Conservation (phyloP, 169 alveolate genomes). For the Plasmodium fragile region DNA sequence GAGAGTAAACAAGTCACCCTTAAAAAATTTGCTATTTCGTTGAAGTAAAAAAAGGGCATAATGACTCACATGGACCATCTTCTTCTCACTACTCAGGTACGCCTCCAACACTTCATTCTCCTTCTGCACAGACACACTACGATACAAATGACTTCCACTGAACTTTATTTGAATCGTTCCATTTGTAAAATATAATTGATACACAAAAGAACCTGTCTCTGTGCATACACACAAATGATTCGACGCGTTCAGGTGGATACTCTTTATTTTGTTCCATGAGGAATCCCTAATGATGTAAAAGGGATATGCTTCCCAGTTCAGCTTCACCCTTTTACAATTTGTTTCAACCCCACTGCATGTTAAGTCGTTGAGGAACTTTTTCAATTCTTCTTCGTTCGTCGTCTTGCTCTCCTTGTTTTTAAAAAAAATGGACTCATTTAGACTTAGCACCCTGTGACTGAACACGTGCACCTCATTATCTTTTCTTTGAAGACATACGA, state of each 20-base stretch:
- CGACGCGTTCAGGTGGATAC: slow-evolving; percentile 8
- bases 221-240: slow-evolving; percentile 47
- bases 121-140: neutral
- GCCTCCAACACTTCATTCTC: slow-evolving; percentile 4
- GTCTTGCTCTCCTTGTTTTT: slow-evolving; percentile 16
- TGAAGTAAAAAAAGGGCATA: slow-evolving; percentile 4
- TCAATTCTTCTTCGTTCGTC: slow-evolving; percentile 1
- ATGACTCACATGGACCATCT: slow-evolving; percentile 12
- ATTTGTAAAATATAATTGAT: neutral
- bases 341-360: neutral
- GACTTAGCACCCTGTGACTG: neutral
- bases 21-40: slow-evolving; percentile 21
- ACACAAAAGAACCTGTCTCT: neutral
- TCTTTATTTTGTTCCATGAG: neutral
- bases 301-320: slow-evolving; percentile 1
- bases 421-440: slow-evolving; percentile 23
- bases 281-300: slow-evolving; percentile 12
- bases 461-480: neutral
- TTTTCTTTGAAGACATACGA: slow-evolving; percentile 4
- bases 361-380: neutral
- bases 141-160: neutral
- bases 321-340: neutral
- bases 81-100: neutral
- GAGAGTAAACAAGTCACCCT: neutral
- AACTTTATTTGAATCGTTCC: neutral